Evolutionary conservation across 2,329 filamentous ascomycete genomes (phyloP).

Genomic region (Ascocoryne sarcoides): DNA sequence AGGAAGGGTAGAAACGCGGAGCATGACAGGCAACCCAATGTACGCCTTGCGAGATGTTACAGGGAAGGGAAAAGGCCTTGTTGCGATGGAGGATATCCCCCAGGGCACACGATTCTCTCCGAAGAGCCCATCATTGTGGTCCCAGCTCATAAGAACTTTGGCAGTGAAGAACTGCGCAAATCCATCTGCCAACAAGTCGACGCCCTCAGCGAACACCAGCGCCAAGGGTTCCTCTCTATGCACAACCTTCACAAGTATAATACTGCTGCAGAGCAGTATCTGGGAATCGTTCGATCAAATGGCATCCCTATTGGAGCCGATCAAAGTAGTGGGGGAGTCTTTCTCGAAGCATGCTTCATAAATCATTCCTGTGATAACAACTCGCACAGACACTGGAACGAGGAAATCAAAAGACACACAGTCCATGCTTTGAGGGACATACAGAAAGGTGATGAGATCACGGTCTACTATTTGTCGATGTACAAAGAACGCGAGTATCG

Average conservation of each 20-base stretch:
- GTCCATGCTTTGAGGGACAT: conserved; percentile 31
- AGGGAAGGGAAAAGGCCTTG: conserved; percentile 34
- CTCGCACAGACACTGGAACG: conserved; percentile 30
- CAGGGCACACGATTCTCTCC: conserved; percentile 34
- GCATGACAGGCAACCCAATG: conserved; percentile 6
- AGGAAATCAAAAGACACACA: conserved; percentile 23
- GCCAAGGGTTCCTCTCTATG: conserved; percentile 11
- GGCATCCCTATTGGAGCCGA: conserved; percentile 6
- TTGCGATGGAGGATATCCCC: conserved; percentile 30
- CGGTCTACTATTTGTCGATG: conserved; percentile 27
- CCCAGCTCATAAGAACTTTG: not conserved
- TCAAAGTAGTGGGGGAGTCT: conserved; percentile 29
- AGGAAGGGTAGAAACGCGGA: too few species aligned
- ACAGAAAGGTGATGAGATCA: conserved; percentile 30
- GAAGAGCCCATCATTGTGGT: conserved; percentile 32
- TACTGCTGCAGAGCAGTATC: conserved; percentile 5
- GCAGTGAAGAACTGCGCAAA: not conserved
- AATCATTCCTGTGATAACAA: conserved; percentile 33
- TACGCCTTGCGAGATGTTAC: conserved; percentile 20
- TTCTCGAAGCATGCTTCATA: conserved; percentile 29
- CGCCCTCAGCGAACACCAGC: conserved; percentile 7
- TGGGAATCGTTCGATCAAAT: conserved; percentile 15
- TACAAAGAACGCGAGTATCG: conserved; percentile 19
- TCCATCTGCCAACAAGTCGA: conserved; percentile 9
- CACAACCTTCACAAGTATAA: conserved; percentile 6